Percentiles rank a stretch among this genome's conserved stretches.
Evolutionary conservation across 352 stramenopile genomes (phyloP).

Genomic region (Globisporangium polare): DNA sequence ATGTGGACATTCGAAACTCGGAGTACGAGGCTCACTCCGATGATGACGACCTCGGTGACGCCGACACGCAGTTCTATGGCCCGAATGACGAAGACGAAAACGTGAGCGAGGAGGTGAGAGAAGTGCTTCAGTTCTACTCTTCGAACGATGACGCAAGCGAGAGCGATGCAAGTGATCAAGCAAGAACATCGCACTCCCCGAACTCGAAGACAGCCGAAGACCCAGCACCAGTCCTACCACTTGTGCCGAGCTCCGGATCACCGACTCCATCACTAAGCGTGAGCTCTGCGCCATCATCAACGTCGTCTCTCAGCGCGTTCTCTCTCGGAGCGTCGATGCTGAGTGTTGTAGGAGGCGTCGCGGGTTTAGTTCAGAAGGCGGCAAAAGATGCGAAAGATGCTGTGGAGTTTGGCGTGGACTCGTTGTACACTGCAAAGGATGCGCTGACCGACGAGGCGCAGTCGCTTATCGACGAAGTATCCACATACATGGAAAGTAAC

Average conservation of each 20-base stretch:
- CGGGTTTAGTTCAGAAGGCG: conserved; percentile 65
- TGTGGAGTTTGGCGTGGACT: conserved; percentile 69
- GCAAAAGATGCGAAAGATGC: conserved; percentile 74
- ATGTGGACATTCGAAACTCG: conserved; percentile 31
- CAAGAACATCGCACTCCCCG: not conserved
- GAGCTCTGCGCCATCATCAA: conserved; percentile 18
- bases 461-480: conserved; percentile 56
- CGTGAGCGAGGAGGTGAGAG: conserved; percentile 19
- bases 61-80: conserved; percentile 38
- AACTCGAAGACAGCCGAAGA: not conserved
- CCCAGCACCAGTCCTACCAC: not conserved
- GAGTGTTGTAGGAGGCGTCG: conserved; percentile 62
- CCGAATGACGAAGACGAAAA: conserved; percentile 18
- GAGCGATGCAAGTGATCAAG: not conserved
- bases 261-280: conserved; percentile 12
- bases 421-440: conserved; percentile 69
- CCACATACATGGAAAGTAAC: conserved; percentile 43
- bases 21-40: conserved; percentile 42
- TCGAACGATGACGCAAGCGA: not conserved
- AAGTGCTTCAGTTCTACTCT: conserved; percentile 1
- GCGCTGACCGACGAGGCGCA: conserved; percentile 63
- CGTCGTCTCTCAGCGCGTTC: conserved; percentile 36
- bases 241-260: conserved; percentile 17
- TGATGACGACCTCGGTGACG: conserved; percentile 41
- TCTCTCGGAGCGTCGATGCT: conserved; percentile 60